Percentiles rank a stretch among this genome's conserved stretches.
Conservation (phyloP, 2,329 filamentous ascomycete genomes). For the Ophiostoma perfectum region DNA sequence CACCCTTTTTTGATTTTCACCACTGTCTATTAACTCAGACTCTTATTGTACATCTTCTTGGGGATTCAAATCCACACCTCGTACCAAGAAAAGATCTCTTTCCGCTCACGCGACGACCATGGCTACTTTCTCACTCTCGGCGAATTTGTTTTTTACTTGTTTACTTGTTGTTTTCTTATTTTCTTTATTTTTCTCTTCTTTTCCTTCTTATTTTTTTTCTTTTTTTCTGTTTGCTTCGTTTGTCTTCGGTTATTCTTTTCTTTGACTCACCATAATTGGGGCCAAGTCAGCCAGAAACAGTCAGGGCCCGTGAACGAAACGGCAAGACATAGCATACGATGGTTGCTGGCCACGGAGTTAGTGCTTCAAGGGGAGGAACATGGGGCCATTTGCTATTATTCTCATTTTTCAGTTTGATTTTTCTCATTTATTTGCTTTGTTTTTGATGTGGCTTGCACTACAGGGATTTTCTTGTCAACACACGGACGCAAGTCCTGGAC, state of each 20-base stretch:
- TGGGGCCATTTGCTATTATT: not conserved
- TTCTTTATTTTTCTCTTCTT: not conserved
- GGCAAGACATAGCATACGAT: not conserved
- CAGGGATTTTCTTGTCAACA: not conserved
- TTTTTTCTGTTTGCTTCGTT: constrained; percentile 9
- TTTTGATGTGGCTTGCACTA: not conserved
- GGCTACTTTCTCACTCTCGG: constrained; percentile 4
- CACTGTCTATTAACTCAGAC: not conserved
- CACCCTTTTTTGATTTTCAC: not conserved
- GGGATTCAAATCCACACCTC: constrained; percentile 1
- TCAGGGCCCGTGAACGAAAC: not conserved
- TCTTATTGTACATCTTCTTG: constrained; percentile 2
- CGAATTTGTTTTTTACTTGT: not conserved
- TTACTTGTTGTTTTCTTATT: not conserved
- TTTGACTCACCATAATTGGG: not conserved
- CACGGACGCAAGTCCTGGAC: not conserved
- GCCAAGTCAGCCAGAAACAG: not conserved
- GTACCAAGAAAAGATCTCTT: constrained; percentile 19
- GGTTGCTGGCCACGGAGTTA: not conserved
- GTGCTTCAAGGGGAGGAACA: not conserved
- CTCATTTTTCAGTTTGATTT: not conserved
- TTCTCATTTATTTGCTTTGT: not conserved
- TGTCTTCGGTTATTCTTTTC: no score
- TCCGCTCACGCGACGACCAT: constrained; percentile 21
- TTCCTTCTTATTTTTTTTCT: constrained; percentile 8